Conservation (phyloP, 2,329 filamentous ascomycete species). For the Aspergillus hortae region DNA sequence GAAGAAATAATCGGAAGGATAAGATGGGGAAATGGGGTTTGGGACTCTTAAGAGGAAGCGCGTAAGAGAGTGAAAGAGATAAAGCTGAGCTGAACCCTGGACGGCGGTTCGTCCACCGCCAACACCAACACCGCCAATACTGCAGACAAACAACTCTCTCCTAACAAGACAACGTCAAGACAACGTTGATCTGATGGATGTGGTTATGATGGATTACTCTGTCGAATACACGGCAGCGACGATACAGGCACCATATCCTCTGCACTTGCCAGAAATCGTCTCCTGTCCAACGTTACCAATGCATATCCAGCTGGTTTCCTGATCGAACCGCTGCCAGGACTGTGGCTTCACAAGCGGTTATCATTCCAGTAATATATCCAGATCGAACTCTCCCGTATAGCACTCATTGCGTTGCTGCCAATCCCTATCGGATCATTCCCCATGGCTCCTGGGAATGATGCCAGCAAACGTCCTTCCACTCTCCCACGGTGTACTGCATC, state of each 20-base stretch:
- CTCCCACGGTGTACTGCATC: constrained; percentile 6
- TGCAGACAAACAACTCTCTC: neutral
- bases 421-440: neutral
- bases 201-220: too few relatives aligned
- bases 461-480: neutral
- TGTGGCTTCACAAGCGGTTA: too few relatives aligned
- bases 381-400: too few relatives aligned
- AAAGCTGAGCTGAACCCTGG: neutral
- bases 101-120: neutral
- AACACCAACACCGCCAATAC: neutral
- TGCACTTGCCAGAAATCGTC: neutral
- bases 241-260: neutral
- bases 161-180: neutral
- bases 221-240: neutral
- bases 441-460: neutral
- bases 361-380: too few relatives aligned
- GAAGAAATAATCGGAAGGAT: neutral
- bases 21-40: neutral
- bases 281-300: constrained; percentile 17
- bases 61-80: neutral
- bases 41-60: neutral
- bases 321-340: neutral
- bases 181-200: too few relatives aligned
- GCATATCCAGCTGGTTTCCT: neutral
- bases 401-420: too few relatives aligned